These are phyloP conservation scores for Xylaria multiplex DNA, from an alignment of 2,329 filamentous ascomycete genomes.

Conservation along the genomic window DNA sequence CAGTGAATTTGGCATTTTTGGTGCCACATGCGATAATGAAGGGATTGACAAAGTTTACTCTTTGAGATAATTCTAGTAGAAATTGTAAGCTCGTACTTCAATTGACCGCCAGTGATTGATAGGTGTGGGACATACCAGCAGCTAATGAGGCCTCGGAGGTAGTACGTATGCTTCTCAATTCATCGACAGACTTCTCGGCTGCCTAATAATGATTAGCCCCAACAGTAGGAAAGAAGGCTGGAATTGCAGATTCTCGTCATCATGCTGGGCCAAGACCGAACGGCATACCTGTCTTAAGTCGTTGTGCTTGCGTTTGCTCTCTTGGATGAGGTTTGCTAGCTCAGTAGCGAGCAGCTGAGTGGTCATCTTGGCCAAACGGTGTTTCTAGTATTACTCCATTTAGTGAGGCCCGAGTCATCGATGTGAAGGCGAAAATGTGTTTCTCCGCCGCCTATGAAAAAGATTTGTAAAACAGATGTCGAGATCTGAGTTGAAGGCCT, in stretches of 20 bases:
- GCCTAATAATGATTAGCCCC: constrained; percentile 63
- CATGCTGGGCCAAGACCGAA: not conserved
- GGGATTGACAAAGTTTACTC: constrained; percentile 86
- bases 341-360: constrained; percentile 89
- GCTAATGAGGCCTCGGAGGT: constrained; percentile 81
- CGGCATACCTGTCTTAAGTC: constrained; percentile 80
- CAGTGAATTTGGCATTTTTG: constrained; percentile 88
- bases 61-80: constrained; percentile 79
- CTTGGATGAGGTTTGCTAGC: constrained; percentile 89
- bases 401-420: constrained; percentile 8
- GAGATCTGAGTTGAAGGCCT: not conserved
- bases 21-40: constrained; percentile 94
- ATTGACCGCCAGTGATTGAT: constrained; percentile 11
- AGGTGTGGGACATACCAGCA: constrained; percentile 63
- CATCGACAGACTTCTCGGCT: constrained; percentile 91
- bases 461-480: not conserved
- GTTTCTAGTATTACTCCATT: constrained; percentile 38
- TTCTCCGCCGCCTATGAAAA: not conserved
- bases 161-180: constrained; percentile 79
- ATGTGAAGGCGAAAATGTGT: not conserved
- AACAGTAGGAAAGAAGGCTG: not conserved
- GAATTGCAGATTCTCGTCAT: not conserved
- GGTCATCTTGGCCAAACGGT: constrained; percentile 73
- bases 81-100: constrained; percentile 12
- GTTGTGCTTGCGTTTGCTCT: constrained; percentile 93